Conservation (phyloP, 345 rosid species). For the Gossypium bickii region DNA sequence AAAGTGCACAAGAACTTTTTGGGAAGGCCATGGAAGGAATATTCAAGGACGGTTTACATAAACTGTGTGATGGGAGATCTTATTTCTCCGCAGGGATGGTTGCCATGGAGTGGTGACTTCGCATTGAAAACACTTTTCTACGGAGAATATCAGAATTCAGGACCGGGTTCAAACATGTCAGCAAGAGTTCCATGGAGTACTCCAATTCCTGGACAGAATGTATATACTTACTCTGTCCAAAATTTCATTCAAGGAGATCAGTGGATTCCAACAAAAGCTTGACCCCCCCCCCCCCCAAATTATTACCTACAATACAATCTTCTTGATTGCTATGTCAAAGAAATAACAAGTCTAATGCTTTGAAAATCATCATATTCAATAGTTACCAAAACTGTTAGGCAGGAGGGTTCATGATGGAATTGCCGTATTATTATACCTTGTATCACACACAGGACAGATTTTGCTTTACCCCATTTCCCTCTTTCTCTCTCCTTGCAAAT, state of each 20-base stretch:
- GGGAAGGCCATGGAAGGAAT: constrained; percentile 98
- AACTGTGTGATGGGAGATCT: constrained; percentile 52
- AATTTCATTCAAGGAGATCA: constrained; percentile 84
- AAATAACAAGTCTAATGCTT: neutral
- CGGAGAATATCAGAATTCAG: constrained; percentile 69
- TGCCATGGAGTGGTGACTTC: constrained; percentile 70
- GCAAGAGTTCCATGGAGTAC: constrained; percentile 76
- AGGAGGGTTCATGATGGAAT: too few species aligned
- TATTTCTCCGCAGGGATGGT: constrained; percentile 65
- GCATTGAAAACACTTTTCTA: constrained; percentile 75
- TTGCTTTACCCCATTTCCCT: neutral
- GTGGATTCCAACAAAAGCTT: constrained; percentile 52
- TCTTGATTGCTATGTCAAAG: neutral
- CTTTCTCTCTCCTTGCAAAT: neutral
- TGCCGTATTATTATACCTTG: neutral
- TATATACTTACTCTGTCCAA: constrained; percentile 46
- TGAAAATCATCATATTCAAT: neutral
- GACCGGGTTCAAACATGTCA: constrained; percentile 50
- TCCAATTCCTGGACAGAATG: constrained; percentile 52
- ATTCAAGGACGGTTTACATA: constrained; percentile 69
- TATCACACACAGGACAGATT: neutral
- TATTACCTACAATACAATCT: neutral
- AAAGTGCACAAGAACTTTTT: constrained; percentile 57
- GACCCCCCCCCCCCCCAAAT: neutral
- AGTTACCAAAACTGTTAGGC: too few species aligned